Base-by-base conservation (phyloP, 805 yeast genomes). In the Ogataea neopini region DNA sequence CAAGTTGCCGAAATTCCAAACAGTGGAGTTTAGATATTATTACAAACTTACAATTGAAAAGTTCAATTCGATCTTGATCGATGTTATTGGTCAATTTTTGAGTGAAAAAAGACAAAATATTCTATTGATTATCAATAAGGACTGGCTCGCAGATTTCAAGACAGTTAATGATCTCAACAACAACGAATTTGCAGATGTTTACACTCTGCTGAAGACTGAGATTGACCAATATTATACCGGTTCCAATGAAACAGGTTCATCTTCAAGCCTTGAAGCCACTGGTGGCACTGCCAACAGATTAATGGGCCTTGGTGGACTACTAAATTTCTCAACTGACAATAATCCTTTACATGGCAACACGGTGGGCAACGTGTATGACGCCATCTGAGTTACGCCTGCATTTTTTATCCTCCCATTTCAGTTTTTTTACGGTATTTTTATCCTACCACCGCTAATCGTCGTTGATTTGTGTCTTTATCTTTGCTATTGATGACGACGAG, bases 1-100 rank as follows among this genome's bases (percentile, higher is more conserved):
- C 57, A 75, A 74, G 44, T 68, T 86, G 44, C 96, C 96, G 6
- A 73, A 73, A 36, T 88, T 90, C 70, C 58, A 79, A 38, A 79
- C 80, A 50, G 63, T 69, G 47, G 84, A 79, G 57, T 80, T 72
- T 59, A 76, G 70, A 52, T 79, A 79, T 60, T 79, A 61, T 46
- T 56, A 62, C 44, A 53, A 60, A 32, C 44, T 68, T 6, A 66
- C 70, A 17, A 53, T 63, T 32, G 70, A 68, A 33, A 68, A 66
- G 44, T 57, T 69, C 32, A 67, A 63, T 51, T 37, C 54, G 6
- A 68, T 69, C 18, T 58, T 68, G 22, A 47, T 52, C 10, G 62
- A 62, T 37, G 38, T 51, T 14, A 48, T 68, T 6, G 19, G 33
- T 2, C 61, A 58, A 37, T 68, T 65, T 40, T 40, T 69, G 13